A percentile compares a stretch with the other conserved stretches of the same genome.
phyloP scores from a whole-genome alignment of 331 rosid genomes.

The Spiraea crenata region DNA sequence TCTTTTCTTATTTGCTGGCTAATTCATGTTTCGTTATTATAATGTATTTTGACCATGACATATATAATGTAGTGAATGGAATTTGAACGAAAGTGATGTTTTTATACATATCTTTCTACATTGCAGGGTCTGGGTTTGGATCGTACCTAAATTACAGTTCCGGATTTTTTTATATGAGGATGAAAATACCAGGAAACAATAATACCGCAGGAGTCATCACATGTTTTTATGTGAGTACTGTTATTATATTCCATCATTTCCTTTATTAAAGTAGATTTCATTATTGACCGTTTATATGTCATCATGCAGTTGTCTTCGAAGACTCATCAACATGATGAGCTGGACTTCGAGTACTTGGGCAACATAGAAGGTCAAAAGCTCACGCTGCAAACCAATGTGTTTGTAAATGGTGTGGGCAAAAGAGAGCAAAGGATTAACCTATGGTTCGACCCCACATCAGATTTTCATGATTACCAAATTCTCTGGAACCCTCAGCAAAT shows the following conservation, averaged over 20 bases:
- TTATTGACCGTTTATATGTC: background rate
- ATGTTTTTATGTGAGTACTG: slow-evolving; percentile 48
- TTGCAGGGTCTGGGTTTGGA: slow-evolving; percentile 55
- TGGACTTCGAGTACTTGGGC: slow-evolving; percentile 71
- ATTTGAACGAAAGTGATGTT: no score
- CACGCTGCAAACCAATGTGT: slow-evolving; percentile 55
- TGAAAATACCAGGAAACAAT: slow-evolving; percentile 49
- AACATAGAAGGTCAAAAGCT: slow-evolving; percentile 40
- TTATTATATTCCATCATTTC: background rate
- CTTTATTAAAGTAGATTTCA: background rate
- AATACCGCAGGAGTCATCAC: slow-evolving; percentile 62
- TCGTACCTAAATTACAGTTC: slow-evolving; percentile 57
- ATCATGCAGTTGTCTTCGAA: slow-evolving; percentile 36
- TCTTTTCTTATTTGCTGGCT: background rate
- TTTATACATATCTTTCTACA: background rate
- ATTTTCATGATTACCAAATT: slow-evolving; percentile 46
- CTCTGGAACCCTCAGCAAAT: slow-evolving; percentile 55
- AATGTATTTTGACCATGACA: background rate
- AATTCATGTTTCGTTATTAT: no score
- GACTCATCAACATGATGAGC: slow-evolving; percentile 39
- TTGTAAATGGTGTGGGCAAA: slow-evolving; percentile 35
- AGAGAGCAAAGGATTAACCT: slow-evolving; percentile 55
- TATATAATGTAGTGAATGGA: no score
- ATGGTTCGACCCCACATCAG: slow-evolving; percentile 59
- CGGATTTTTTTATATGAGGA: slow-evolving; percentile 52